Conservation (phyloP, 768 basidiomycete species). For the Brasilioporus rufonigricans region DNA sequence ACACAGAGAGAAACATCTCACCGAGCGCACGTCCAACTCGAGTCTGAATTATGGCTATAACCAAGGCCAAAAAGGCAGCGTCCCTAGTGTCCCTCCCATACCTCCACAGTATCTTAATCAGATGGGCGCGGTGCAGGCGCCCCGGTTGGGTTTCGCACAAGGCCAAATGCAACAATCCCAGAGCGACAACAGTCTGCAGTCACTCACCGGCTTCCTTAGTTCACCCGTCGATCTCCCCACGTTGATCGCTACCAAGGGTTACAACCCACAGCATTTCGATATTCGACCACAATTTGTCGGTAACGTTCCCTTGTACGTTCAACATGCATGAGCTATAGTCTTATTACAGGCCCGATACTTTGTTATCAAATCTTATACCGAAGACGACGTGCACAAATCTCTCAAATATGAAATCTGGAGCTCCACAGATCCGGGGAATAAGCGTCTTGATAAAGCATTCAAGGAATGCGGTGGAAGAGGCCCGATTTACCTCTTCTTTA, state of each 20-base stretch:
- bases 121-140: constrained; percentile 35
- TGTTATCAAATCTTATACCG: constrained; percentile 98
- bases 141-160: constrained; percentile 38
- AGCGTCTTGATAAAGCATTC: constrained; percentile 95
- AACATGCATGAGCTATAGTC: constrained; percentile 1
- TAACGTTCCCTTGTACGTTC: constrained; percentile 12
- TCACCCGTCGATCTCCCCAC: constrained; percentile 83
- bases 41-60: constrained; percentile 65
- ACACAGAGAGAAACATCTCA: constrained; percentile 58
- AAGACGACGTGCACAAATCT: constrained; percentile 98
- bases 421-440: constrained; percentile 95
- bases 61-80: constrained; percentile 33
- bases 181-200: constrained; percentile 34
- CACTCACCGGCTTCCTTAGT: constrained; percentile 45
- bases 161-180: constrained; percentile 27
- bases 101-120: constrained; percentile 73
- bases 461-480: constrained; percentile 89
- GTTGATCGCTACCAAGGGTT: constrained; percentile 85
- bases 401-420: constrained; percentile 98
- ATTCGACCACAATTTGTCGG: constrained; percentile 73
- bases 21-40: constrained; percentile 61
- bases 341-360: constrained; percentile 77
- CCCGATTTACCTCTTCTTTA: constrained; percentile 98
- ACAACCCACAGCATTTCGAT: constrained; percentile 87
- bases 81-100: constrained; percentile 71